phyloP scores from a whole-genome alignment of 805 yeast genomes.

The Candida namnaoensis region DNA sequence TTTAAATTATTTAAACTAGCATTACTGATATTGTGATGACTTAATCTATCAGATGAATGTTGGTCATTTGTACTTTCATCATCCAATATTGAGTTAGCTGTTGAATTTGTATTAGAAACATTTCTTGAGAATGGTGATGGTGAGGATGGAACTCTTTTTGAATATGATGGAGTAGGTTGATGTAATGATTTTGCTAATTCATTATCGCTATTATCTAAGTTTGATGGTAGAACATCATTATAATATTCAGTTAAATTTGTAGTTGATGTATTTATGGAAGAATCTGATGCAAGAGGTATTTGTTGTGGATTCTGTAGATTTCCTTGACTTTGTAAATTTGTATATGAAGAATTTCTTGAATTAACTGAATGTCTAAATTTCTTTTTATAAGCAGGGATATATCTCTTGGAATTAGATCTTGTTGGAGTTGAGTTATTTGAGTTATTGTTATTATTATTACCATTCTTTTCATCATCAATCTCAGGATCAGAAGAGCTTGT shows the following conservation, averaged over 20 bases:
- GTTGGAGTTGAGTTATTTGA: background rate
- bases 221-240: constrained; percentile 15
- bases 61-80: background rate
- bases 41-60: no score
- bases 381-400: constrained; percentile 29
- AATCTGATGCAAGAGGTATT: constrained; percentile 10
- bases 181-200: constrained; percentile 18
- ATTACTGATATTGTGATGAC: no score
- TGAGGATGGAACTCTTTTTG: constrained; percentile 3
- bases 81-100: background rate
- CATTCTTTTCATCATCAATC: constrained; percentile 1
- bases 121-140: background rate
- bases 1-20: no score
- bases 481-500: background rate
- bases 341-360: constrained; percentile 14
- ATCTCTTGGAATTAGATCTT: constrained; percentile 12
- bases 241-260: constrained; percentile 17
- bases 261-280: constrained; percentile 15
- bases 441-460: background rate
- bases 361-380: constrained; percentile 19
- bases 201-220: constrained; percentile 15
- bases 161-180: constrained; percentile 16
- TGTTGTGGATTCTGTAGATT: constrained; percentile 5
- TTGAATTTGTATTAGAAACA: background rate
- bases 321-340: constrained; percentile 5